Evolutionary conservation across 352 stramenopile genomes (phyloP), one percentile per base, ranked within the genome.

Genomic region (Pythium rhizo-oryzae): DNA sequence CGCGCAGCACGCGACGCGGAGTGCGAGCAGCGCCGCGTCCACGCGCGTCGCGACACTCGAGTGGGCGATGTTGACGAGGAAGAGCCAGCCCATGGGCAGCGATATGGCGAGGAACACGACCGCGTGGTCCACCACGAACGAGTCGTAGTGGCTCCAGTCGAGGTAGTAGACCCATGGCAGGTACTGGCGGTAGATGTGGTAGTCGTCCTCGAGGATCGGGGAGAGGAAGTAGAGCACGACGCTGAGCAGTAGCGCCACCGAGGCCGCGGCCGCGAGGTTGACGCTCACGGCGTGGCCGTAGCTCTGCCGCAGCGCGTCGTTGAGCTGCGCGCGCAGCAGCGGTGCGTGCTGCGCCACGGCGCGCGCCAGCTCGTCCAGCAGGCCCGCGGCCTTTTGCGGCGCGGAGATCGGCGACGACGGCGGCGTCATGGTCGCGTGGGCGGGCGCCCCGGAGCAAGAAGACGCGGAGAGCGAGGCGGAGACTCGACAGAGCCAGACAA

Each of bases 121-220:
- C 7, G 75, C 62, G 62, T 93, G 83, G 70, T 95, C 82, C 23
- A 92, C 78, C 0, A 90, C 62, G 62, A 92, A 91, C 59, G 85
- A 90, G 72, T 93, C 77, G 71, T 87, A 90, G 57, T 81, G 74
- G 60, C 77, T 79, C 64, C 75, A 87, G 74, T 90, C 80, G 52
- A 90, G 70, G 23, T 82, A 74, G 57, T 78, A 69, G 19, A 83
- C 50, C 78, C 82, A 90, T 37, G 80, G 77, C 18, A 86, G 54
- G 52, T 81, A 81, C 64, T 75, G 74, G 51, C 83, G 58, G 75
- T 89, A 90, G 39, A 79, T 68, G 54, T 80, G 67, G 54, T 76
- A 82, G 62, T 83, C 74, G 57, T 85, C 77, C 30, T 89, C 77
- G 4, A 91, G 62, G 59, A 88, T 80, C 18, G 79, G 78, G 49